phyloP scores from a whole-genome alignment of 495 filamentous ascomycete genomes.

The Tuber brumale region DNA sequence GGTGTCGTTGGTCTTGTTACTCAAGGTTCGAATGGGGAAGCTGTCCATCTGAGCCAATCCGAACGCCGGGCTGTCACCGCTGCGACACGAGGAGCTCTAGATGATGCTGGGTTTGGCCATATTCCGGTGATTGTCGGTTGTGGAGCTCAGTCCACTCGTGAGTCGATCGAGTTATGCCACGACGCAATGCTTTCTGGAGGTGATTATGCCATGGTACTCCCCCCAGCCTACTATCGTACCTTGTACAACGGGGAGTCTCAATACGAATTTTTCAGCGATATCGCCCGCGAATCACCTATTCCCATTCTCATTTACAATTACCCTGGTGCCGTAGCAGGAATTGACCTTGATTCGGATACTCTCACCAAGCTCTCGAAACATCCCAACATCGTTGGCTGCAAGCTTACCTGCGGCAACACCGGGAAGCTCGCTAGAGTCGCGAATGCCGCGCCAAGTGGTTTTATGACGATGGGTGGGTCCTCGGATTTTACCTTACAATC shows the following conservation, averaged over 20 bases:
- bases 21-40: slow-evolving; percentile 87
- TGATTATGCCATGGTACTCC: slow-evolving; percentile 77
- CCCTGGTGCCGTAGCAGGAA: slow-evolving; percentile 70
- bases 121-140: slow-evolving; percentile 80
- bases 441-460: slow-evolving; percentile 51
- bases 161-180: slow-evolving; percentile 71
- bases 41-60: slow-evolving; percentile 65
- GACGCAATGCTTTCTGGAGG: slow-evolving; percentile 70
- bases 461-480: slow-evolving; percentile 64
- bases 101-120: slow-evolving; percentile 59
- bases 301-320: slow-evolving; percentile 93
- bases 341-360: slow-evolving; percentile 76
- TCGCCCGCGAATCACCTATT: slow-evolving; percentile 74
- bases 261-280: slow-evolving; percentile 65
- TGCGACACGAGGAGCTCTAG: slow-evolving; percentile 67
- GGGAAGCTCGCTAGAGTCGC: slow-evolving; percentile 80
- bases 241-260: slow-evolving; percentile 55
- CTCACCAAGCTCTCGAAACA: slow-evolving; percentile 69
- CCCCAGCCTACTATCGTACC: slow-evolving; percentile 75
- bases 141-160: slow-evolving; percentile 75
- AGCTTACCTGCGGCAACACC: slow-evolving; percentile 91
- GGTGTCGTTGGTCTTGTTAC: slow-evolving; percentile 75
- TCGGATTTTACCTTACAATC: slow-evolving; percentile 86
- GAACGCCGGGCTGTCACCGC: slow-evolving; percentile 66
- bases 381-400: slow-evolving; percentile 81